Evolutionary conservation across 768 basidiomycete species (phyloP).

Genomic region (Amanita jacksonii): DNA sequence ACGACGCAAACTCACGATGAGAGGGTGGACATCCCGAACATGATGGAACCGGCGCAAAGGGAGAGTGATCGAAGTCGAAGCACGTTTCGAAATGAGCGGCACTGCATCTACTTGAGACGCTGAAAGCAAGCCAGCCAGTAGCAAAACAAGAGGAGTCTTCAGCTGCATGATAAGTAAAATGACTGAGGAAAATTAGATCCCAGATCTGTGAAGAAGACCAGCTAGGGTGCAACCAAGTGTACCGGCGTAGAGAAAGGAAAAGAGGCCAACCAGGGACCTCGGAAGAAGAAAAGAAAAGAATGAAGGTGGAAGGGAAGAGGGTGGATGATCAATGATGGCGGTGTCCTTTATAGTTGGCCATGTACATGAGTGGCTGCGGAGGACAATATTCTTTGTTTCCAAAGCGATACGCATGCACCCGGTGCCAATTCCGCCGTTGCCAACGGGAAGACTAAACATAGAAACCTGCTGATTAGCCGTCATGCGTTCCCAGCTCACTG

Average conservation of each 20-base stretch:
- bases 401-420: no score
- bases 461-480: no score
- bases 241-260: conserved; percentile 6
- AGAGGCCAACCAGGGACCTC: conserved; percentile 6
- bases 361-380: no score
- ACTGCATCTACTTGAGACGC: conserved; percentile 34
- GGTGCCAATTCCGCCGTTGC: no score
- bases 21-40: conserved; percentile 19
- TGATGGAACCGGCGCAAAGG: conserved; percentile 32
- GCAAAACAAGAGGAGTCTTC: conserved; percentile 35
- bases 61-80: conserved; percentile 28
- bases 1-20: conserved; percentile 23
- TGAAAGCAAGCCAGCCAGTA: conserved; percentile 43
- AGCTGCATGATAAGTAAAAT: conserved; percentile 41
- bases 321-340: conserved; percentile 2
- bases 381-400: no score
- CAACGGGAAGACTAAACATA: no score
- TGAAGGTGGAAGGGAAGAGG: conserved; percentile 21
- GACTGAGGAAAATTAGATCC: conserved; percentile 5
- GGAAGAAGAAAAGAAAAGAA: conserved; percentile 18
- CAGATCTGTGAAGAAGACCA: conserved; percentile 15
- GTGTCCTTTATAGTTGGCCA: neutral
- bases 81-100: conserved; percentile 24
- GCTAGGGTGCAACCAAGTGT: conserved; percentile 15
- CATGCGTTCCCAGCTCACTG: no score